Evolutionary conservation across 169 alveolate genomes (phyloP), one percentile per base, ranked within the genome.

Genomic region (Plasmodium gonderi): DNA sequence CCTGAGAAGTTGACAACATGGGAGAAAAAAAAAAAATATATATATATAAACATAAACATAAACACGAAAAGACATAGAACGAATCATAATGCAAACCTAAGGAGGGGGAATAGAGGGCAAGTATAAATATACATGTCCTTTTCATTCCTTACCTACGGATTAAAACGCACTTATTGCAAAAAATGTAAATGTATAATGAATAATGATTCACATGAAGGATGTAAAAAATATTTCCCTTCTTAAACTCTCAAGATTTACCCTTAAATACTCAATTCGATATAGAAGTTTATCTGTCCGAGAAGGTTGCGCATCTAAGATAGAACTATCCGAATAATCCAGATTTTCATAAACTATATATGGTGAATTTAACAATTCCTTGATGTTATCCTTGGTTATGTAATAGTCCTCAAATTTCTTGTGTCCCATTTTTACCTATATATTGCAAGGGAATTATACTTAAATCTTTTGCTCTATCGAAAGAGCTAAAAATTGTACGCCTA

Each of bases 221-320:
- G 67, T 75, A 44, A 44, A 44, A 5, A 14, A 20, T 23, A 36
- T n/a, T 1, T 1, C 26, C n/a, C 33, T 33, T 17, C n/a, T 38
- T 26, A 17, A 6, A 40, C 12, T 20, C 64, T 76, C 38, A 9
- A 20, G 29, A 82, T 20, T 54, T 82, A 82, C 92, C 77, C 44
- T 40, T 38, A 87, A 40, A 44, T 87, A 87, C 20, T 87, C 93
- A 60, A 87, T 87, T n/a, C 87, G 89, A 31, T 87, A 87, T 33
- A 20, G 31, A 51, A 54, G 29, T 31, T 17, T 87, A 29, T 87
- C 93, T 38, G 60, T 60, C 38, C 54, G 36, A 14, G 93, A 49
- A 29, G 87, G 93, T 40, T 40, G 42, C 31, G 26, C 69, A 44
- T 87, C 14, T 17, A 82, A 68, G 38, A 72, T 17, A 26, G 74